Percentiles rank a stretch among this genome's conserved stretches.
phyloP scores from a whole-genome alignment of 23 red algal species.

The Porphyridium purpureum region DNA sequence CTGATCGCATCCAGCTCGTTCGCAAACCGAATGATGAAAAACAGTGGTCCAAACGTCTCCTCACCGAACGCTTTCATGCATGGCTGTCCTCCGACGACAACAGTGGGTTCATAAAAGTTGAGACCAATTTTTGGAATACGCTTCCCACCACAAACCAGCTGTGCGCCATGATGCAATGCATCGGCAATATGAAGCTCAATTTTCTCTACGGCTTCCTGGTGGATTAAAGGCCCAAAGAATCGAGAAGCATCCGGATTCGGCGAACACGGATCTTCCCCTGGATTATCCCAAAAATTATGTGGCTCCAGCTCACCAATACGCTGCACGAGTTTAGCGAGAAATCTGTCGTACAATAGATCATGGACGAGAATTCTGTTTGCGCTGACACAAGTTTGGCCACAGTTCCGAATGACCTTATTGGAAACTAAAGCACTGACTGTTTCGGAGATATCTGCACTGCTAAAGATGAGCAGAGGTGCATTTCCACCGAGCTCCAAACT shows the following conservation, averaged over 20 bases:
- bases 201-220: slow-evolving; percentile 25
- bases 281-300: too few species aligned
- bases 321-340: slow-evolving; percentile 12
- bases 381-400: slow-evolving; percentile 86
- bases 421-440: slow-evolving; percentile 31
- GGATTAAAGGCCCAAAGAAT: slow-evolving; percentile 76
- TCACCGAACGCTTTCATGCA: slow-evolving; percentile 37
- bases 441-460: slow-evolving; percentile 56
- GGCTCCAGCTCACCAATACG: slow-evolving; percentile 11
- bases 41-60: slow-evolving; percentile 83
- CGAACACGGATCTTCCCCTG: too few species aligned
- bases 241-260: too few species aligned
- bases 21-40: slow-evolving; percentile 36
- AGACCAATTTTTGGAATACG: background rate
- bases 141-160: slow-evolving; percentile 15
- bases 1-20: slow-evolving; percentile 36
- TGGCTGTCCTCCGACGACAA: slow-evolving; percentile 36
- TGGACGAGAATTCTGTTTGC: slow-evolving; percentile 73
- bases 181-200: slow-evolving; percentile 47
- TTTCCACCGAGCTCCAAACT: slow-evolving; percentile 74
- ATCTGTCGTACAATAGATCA: slow-evolving; percentile 19
- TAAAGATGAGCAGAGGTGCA: slow-evolving; percentile 70
- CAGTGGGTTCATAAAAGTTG: slow-evolving; percentile 51
- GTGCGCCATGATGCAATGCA: slow-evolving; percentile 36
- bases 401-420: slow-evolving; percentile 48